Base-by-base conservation (phyloP, 2,329 filamentous ascomycete species). In the Bertia moriformis region DNA sequence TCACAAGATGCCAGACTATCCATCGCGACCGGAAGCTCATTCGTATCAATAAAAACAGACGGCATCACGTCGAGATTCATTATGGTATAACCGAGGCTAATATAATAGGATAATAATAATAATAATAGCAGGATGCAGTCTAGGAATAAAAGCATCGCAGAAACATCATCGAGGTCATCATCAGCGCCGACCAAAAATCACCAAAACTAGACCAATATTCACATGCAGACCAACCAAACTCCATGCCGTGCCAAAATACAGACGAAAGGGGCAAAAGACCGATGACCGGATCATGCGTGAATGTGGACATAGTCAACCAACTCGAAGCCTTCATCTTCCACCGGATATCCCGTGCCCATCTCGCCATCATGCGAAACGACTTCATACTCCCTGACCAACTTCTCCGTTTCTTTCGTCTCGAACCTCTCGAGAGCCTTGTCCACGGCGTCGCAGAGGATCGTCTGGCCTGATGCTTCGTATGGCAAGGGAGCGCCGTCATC, bases 311-410 rank as follows among this genome's bases (percentile, higher is more conserved):
- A 49, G 39, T 58, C 53, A 24, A 63, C 53, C 32, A 63, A 40
- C 49, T 63, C 60, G 44, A 62, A 63, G 39, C 62, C 61, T 35
- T 58, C 56, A 18, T 58, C 55, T 40, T 55, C 53, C 4, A 51
- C 53, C 3, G 48, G 43, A 42, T 54, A 53, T 19, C 51, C 60
- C 43, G 59, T 57, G 22, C 60, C 45, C n/a, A 51, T 45, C 35
- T 55, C 53, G 39, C 57, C 54, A 14, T 49, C 49, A 18, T 64
- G 46, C 60, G 66, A 47, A 61, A 63, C 63, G 49, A 76, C 71
- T 47, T 76, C 78, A 56, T 77, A 72, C 41, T 64, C 62, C 57
- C 67, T 69, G 52, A 73, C 66, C 37, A 78, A 53, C 56, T 73
- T 72, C 55, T 73, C 69, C 2, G 70, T 76, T 56, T 73, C 67